Conservation (phyloP, 495 filamentous ascomycete species). For the Aspergillus heteromorphus region DNA sequence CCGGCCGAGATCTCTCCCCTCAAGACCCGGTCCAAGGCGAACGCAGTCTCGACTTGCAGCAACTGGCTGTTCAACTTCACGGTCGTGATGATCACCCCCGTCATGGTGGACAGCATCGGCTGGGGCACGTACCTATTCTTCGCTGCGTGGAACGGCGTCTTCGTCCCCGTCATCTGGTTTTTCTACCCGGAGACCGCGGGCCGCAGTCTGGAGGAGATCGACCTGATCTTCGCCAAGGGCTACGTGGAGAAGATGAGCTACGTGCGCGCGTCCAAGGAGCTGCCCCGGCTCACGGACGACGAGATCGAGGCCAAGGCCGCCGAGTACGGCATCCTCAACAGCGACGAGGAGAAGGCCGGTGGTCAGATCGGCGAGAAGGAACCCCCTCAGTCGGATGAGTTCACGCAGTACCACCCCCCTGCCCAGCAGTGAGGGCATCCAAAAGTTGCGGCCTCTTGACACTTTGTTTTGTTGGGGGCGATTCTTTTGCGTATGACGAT, state of each 20-base stretch:
- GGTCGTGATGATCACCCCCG: slow-evolving; percentile 68
- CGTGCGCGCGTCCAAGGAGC: slow-evolving; percentile 58
- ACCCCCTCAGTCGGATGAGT: not conserved
- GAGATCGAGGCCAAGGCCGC: slow-evolving; percentile 54
- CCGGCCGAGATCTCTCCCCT: slow-evolving; percentile 63
- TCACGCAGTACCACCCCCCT: not conserved
- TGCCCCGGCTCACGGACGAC: slow-evolving; percentile 54
- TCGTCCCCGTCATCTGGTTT: slow-evolving; percentile 64
- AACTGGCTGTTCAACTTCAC: slow-evolving; percentile 74
- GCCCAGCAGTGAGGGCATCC: slow-evolving; percentile 1
- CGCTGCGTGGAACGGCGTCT: slow-evolving; percentile 55
- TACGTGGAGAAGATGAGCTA: slow-evolving; percentile 62
- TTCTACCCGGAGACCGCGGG: slow-evolving; percentile 61
- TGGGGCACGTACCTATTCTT: slow-evolving; percentile 74
- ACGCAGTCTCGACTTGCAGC: slow-evolving; percentile 61
- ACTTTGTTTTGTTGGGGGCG: not conserved
- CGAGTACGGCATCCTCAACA: slow-evolving; percentile 44
- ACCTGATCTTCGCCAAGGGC: slow-evolving; percentile 68
- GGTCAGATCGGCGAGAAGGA: slow-evolving; percentile 4
- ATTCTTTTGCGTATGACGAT: not conserved
- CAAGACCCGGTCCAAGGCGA: slow-evolving; percentile 60
- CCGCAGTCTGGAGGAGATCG: slow-evolving; percentile 64
- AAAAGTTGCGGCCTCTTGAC: too few species aligned
- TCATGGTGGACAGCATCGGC: slow-evolving; percentile 56
- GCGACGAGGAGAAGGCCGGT: slow-evolving; percentile 8